These are phyloP conservation scores for Kwoniella mangroviensis DNA, from an alignment of 768 basidiomycete genomes.

Conservation along the genomic window DNA sequence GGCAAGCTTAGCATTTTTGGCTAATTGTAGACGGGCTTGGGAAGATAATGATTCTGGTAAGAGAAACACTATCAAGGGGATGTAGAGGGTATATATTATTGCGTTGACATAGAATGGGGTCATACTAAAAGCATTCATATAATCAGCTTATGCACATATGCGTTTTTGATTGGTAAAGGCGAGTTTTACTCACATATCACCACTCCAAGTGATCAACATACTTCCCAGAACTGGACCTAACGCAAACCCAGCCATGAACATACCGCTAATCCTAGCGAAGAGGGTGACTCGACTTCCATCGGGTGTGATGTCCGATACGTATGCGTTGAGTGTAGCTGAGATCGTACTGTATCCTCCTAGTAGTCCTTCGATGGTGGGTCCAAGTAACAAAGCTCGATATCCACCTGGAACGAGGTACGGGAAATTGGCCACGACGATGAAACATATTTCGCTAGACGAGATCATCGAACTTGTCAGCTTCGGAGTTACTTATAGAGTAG, in stretches of 20 bases:
- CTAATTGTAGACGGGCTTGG: slow-evolving; percentile 58
- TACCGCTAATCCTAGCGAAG: slow-evolving; percentile 71
- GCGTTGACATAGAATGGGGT: slow-evolving; percentile 75
- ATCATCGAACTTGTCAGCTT: neutral
- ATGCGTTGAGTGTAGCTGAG: slow-evolving; percentile 68
- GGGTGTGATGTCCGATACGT: slow-evolving; percentile 57
- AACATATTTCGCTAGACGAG: slow-evolving; percentile 70
- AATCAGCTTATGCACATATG: neutral
- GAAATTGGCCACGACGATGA: slow-evolving; percentile 78
- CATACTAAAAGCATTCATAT: slow-evolving; percentile 34
- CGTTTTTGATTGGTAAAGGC: neutral
- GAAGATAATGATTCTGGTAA: slow-evolving; percentile 68
- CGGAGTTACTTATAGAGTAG: neutral
- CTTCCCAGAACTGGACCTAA: slow-evolving; percentile 75
- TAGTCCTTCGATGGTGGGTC: slow-evolving; percentile 78
- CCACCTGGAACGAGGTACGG: slow-evolving; percentile 64
- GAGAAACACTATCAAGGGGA: slow-evolving; percentile 68
- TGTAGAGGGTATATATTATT: slow-evolving; percentile 63
- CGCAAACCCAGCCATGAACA: slow-evolving; percentile 76
- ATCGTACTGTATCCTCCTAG: slow-evolving; percentile 77
- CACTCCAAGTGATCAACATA: slow-evolving; percentile 66
- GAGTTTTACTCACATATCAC: slow-evolving; percentile 47
- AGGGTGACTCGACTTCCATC: slow-evolving; percentile 49
- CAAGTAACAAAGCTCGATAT: slow-evolving; percentile 73
- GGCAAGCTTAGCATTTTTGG: slow-evolving; percentile 38